Evolutionary conservation across 495 filamentous ascomycete genomes (phyloP).

Genomic region (Massariosphaeria phaeospora): DNA sequence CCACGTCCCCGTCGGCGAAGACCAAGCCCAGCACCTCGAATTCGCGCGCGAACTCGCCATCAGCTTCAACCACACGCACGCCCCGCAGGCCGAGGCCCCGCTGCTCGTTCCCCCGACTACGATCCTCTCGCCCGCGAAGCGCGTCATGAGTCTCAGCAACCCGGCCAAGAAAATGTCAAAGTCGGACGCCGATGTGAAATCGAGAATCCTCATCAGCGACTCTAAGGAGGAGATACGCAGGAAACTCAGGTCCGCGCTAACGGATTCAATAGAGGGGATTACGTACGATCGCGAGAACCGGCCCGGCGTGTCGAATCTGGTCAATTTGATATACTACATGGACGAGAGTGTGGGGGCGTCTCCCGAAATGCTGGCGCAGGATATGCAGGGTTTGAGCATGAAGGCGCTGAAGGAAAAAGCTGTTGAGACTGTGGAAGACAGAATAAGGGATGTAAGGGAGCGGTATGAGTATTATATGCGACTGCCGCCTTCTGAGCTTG

Average conservation of each 20-base stretch:
- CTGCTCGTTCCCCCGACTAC: conserved; percentile 67
- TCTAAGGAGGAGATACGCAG: conserved; percentile 50
- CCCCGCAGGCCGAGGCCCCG: conserved; percentile 37
- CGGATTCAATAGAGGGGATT: conserved; percentile 60
- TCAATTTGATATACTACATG: conserved; percentile 69
- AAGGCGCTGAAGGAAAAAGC: conserved; percentile 63
- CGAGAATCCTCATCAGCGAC: conserved; percentile 79
- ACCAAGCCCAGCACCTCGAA: conserved; percentile 90
- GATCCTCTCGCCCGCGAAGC: conserved; percentile 68
- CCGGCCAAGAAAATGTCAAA: conserved; percentile 90
- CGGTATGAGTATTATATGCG: conserved; percentile 52
- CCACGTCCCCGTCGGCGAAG: conserved; percentile 92
- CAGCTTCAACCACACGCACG: conserved; percentile 73
- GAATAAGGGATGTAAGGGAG: conserved; percentile 57
- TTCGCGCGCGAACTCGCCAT: conserved; percentile 78
- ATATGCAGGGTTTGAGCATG: conserved; percentile 50
- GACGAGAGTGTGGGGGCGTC: conserved; percentile 45
- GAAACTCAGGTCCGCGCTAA: conserved; percentile 71
- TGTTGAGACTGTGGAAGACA: conserved; percentile 48
- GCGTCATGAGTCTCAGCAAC: conserved; percentile 82
- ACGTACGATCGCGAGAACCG: conserved; percentile 65
- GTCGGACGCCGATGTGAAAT: conserved; percentile 62
- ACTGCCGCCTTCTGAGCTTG: conserved; percentile 50
- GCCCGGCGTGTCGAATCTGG: conserved; percentile 81
- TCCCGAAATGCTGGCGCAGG: conserved; percentile 50